Percentiles rank a stretch among this genome's conserved stretches.
Conservation (phyloP, 2,329 filamentous ascomycete species). For the Pestalotiopsis sp. region DNA sequence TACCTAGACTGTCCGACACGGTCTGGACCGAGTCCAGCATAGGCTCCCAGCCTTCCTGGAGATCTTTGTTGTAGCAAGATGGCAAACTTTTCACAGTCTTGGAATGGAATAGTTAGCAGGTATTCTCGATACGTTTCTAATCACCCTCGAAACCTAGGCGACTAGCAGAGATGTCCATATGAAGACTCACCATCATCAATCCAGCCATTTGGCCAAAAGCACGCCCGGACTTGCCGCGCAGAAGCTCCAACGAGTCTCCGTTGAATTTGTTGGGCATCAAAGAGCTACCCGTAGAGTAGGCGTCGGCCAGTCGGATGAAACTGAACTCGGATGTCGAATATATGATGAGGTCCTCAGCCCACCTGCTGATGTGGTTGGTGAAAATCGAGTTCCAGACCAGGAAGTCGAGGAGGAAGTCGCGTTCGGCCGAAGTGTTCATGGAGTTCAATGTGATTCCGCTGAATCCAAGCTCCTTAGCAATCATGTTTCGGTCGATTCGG, state of each 20-base stretch:
- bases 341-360: constrained; percentile 85
- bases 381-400: constrained; percentile 80
- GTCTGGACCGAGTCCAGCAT: constrained; percentile 78
- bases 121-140: constrained; percentile 28
- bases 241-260: constrained; percentile 68
- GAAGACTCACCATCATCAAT: constrained; percentile 57
- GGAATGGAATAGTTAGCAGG: constrained; percentile 27
- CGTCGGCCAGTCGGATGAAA: constrained; percentile 76
- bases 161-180: constrained; percentile 26
- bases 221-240: constrained; percentile 77
- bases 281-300: constrained; percentile 77
- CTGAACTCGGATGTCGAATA: constrained; percentile 77
- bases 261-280: constrained; percentile 67
- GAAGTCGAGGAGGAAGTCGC: constrained; percentile 82
- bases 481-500: constrained; percentile 70
- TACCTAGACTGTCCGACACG: constrained; percentile 72
- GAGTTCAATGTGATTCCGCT: constrained; percentile 70
- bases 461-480: constrained; percentile 76
- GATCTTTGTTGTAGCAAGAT: constrained; percentile 76
- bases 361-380: constrained; percentile 79
- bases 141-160: constrained; percentile 19
- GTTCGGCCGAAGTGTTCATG: constrained; percentile 72
- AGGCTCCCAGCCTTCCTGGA: constrained; percentile 77
- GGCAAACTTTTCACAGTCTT: constrained; percentile 64
- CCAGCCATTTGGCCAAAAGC: constrained; percentile 74